Conservation (phyloP, 2,329 filamentous ascomycete genomes). For the Sporothrix mexicana region DNA sequence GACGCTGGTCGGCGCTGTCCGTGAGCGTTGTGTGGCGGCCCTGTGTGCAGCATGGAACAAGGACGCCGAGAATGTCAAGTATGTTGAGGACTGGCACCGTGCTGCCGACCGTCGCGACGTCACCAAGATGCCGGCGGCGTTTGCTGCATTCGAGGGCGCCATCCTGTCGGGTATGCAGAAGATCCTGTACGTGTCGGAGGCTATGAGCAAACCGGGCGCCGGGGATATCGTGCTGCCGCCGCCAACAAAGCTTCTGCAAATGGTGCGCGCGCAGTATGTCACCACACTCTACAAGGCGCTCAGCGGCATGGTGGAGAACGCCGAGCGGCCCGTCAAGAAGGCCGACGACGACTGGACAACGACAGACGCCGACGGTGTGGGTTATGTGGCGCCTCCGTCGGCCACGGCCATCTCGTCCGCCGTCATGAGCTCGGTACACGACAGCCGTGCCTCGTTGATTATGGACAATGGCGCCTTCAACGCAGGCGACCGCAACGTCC, state of each 20-base stretch:
- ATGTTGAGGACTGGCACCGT: slow-evolving; percentile 91
- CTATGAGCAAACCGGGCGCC: slow-evolving; percentile 73
- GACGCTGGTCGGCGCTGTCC: slow-evolving; percentile 73
- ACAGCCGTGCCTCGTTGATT: slow-evolving; percentile 44
- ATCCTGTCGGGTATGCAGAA: slow-evolving; percentile 89
- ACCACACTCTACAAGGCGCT: slow-evolving; percentile 92
- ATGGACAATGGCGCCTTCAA: slow-evolving; percentile 57
- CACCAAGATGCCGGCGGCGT: slow-evolving; percentile 87
- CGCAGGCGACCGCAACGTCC: slow-evolving; percentile 73
- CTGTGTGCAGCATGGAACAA: slow-evolving; percentile 90
- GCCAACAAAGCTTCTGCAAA: slow-evolving; percentile 83
- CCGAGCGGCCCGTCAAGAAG: slow-evolving; percentile 73
- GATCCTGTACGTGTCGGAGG: slow-evolving; percentile 90
- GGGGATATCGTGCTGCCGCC: slow-evolving; percentile 84
- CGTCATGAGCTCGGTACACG: slow-evolving; percentile 32
- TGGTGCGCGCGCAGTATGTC: slow-evolving; percentile 90
- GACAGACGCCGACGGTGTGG: slow-evolving; percentile 47
- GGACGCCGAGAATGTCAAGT: slow-evolving; percentile 90
- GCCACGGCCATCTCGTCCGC: slow-evolving; percentile 30
- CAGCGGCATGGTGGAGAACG: slow-evolving; percentile 96
- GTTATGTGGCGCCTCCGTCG: slow-evolving; percentile 40
- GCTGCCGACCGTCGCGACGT: slow-evolving; percentile 81
- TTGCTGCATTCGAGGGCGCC: slow-evolving; percentile 82
- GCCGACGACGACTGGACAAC: slow-evolving; percentile 67
- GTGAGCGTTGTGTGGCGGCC: slow-evolving; percentile 84